These are phyloP conservation scores for Ogataea trehaloabstinens DNA, from an alignment of 805 yeast genomes.

Conservation along the genomic window DNA sequence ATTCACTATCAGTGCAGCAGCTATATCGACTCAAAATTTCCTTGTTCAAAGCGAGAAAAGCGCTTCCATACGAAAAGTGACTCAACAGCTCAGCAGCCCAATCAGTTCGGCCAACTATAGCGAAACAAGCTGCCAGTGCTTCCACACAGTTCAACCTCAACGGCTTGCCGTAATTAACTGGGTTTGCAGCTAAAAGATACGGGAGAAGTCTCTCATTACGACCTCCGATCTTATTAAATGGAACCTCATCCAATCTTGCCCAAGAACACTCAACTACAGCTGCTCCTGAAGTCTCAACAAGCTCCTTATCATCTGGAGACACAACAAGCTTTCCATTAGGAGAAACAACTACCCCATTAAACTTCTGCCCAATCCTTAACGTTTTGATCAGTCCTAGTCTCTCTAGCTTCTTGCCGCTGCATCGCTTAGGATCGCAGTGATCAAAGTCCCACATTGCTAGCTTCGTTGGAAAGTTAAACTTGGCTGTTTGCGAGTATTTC, in stretches of 20 bases:
- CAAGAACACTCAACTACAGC: constrained; percentile 98
- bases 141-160: constrained; percentile 96
- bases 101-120: constrained; percentile 85
- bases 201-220: constrained; percentile 83
- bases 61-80: constrained; percentile 92
- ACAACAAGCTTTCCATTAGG: constrained; percentile 91
- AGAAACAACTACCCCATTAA: constrained; percentile 84
- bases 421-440: constrained; percentile 97
- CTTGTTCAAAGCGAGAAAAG: constrained; percentile 76
- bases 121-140: constrained; percentile 95
- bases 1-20: constrained; percentile 75
- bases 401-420: constrained; percentile 92
- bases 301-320: constrained; percentile 78
- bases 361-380: constrained; percentile 89
- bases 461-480: constrained; percentile 65
- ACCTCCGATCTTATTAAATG: constrained; percentile 90
- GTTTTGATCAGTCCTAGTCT: constrained; percentile 79
- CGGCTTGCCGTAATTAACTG: constrained; percentile 94
- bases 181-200: constrained; percentile 92
- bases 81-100: constrained; percentile 80
- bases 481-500: constrained; percentile 19
- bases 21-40: constrained; percentile 76
- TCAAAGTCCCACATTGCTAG: constrained; percentile 99
- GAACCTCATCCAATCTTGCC: constrained; percentile 98
- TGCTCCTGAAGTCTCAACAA: constrained; percentile 81